Conservation (phyloP, 495 filamentous ascomycete genomes). For the Tuber magnatum region DNA sequence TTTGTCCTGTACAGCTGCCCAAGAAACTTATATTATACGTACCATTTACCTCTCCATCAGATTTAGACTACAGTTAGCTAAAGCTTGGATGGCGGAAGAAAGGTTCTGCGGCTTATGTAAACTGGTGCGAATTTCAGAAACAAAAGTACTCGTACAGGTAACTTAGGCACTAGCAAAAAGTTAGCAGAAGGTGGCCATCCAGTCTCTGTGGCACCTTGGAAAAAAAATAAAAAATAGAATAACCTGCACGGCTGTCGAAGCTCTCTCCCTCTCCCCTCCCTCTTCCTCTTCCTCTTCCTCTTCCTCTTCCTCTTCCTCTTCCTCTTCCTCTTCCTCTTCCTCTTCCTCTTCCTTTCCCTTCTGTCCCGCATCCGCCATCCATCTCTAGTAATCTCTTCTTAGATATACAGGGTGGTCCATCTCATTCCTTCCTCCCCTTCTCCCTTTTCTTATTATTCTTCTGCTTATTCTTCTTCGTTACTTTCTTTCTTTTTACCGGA, state of each 20-base stretch:
- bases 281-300: neutral
- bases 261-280: neutral
- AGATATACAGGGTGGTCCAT: neutral
- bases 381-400: constrained; percentile 3
- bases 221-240: neutral
- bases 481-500: constrained; percentile 4
- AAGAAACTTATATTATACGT: neutral
- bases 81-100: neutral
- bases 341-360: constrained; percentile 4
- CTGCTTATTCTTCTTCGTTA: neutral
- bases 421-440: constrained; percentile 6
- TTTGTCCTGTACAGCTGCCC: neutral
- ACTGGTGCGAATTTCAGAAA: neutral
- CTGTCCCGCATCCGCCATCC: neutral
- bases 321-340: neutral
- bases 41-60: neutral
- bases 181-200: neutral
- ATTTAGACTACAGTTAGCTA: neutral
- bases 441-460: constrained; percentile 9
- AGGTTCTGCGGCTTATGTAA: constrained; percentile 2
- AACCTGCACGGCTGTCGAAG: neutral
- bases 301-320: neutral
- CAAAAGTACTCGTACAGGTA: neutral
- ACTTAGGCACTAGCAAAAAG: neutral
- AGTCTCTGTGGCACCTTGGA: neutral